Base-by-base conservation (phyloP, 1,139 yeast species). In the Arxiozyma telluris region DNA sequence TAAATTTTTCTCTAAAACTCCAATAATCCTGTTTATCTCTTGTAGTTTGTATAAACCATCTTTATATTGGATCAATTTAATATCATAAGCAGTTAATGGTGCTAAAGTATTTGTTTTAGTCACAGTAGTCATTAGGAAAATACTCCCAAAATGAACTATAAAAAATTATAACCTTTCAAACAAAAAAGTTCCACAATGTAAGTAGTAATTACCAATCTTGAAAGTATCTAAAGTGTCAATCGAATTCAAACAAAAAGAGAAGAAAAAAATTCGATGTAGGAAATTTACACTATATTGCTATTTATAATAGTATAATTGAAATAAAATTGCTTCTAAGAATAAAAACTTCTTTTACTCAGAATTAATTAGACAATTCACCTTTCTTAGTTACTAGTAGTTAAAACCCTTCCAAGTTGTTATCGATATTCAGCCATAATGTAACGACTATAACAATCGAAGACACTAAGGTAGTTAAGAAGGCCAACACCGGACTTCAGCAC, bases 61-160 rank as follows among this genome's bases (percentile, higher is more conserved):
- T 49, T 60, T 58, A 53, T 61, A 67, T 48, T 66, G 69, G 11
- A 68, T 62, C 20, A 63, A 55, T 53, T 65, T 64, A 20, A 61
- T 59, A 47, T 66, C 70, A 47, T 53, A 60, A 3, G 59, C 49
- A 52, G 64, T 68, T 45, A 68, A 54, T 27, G 58, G 55, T 20
- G 58, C 54, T 1, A 66, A 57, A 12, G 59, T 62, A 43, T 53
- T 57, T 15, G 57, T 49, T 8, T 50, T 49, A 4, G 64, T 60
- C 38, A 55, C 50, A 3, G 66, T 55, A 12, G 62, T 64, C 30
- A 54, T 49, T 18, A 68, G 68, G 23, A 69, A 70, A 69, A 67
- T 9, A 30, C 42, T 15, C n/a, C 4, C 6, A 3, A 12, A 6
- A 15, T 34, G 39, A 15, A 34, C 6, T 15, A 15, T 15, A 34